phyloP scores from a whole-genome alignment of 495 filamentous ascomycete genomes.

The Friedmanniomyces endolithicus region DNA sequence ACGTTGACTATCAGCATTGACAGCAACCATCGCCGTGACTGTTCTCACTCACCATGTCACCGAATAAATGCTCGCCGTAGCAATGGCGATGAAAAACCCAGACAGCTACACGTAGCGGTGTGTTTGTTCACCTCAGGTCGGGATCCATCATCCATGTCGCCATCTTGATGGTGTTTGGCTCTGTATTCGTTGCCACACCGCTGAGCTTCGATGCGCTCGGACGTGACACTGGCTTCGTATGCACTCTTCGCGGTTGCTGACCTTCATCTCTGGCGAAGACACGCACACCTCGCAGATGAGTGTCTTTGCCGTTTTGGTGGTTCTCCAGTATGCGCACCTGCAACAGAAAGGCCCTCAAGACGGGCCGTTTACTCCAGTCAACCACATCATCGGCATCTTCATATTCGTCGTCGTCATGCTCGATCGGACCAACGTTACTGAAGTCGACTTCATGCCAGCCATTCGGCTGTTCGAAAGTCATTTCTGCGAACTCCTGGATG shows the following conservation, averaged over 20 bases:
- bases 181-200: background rate
- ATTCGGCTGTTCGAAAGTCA: slow-evolving; percentile 64
- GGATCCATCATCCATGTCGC: slow-evolving; percentile 18
- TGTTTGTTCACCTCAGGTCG: slow-evolving; percentile 11
- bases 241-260: background rate
- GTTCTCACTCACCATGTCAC: background rate
- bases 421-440: slow-evolving; percentile 46
- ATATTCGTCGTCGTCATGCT: slow-evolving; percentile 28
- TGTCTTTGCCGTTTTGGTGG: slow-evolving; percentile 98
- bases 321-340: slow-evolving; percentile 86
- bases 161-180: slow-evolving; percentile 11
- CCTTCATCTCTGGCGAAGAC: slow-evolving; percentile 61
- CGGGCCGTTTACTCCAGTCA: slow-evolving; percentile 30
- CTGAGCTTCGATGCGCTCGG: background rate
- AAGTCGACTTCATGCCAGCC: slow-evolving; percentile 85
- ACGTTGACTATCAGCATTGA: no score
- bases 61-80: no score
- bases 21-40: no score
- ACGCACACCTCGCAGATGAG: slow-evolving; percentile 86
- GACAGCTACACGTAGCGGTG: no score
- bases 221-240: background rate
- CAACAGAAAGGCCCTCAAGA: slow-evolving; percentile 71
- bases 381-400: slow-evolving; percentile 13
- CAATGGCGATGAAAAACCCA: no score
- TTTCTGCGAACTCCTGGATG: slow-evolving; percentile 65